Base-by-base conservation (phyloP, 2,329 filamentous ascomycete genomes). In the Ophiosphaerella narmari region DNA sequence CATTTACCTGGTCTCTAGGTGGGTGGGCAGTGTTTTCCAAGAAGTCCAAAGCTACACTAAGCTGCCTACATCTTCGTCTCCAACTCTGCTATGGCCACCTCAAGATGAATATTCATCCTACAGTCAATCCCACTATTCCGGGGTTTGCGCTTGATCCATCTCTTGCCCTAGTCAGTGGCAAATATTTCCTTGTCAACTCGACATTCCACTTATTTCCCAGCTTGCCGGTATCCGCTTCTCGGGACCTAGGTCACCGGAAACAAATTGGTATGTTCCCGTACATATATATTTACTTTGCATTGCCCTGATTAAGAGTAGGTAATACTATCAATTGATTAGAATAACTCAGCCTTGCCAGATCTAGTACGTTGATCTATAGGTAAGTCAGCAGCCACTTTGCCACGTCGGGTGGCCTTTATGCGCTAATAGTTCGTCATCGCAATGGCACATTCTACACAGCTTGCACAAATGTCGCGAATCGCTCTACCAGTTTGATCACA, bases 201-300 rank as follows among this genome's bases (percentile, higher is more conserved):
- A 79, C 77, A 0, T 82, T 82, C 52, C 74, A 78, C 39, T 66
- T 75, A 0, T 82, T 80, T 54, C 80, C 80, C 0, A 79, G 79
- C 1, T 60, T 81, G 2, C 79, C 79, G 0, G 72, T 82, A 26
- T 77, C 82, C 53, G 76, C 77, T 2, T 80, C 76, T 3, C 73
- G 70, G 36, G 78, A 82, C 55, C 60, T 83, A 2, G 49, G 74
- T 11, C 74, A 78, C 52, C 83, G 80, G 80, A 78, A 76, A 45
- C 71, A 75, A 13, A 59, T 59, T 8, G 52, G 55, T 53, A 11
- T 7, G 6, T 34, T 13, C 16, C 38, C 14, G 23, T 9, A 39
- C 2, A 26, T n/a, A 5, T 14, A 26, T 14, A 4, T 16, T 34
- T 18, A 31, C 18, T 21, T 21, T 5, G 3, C 18, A 24, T 16